Conservation (phyloP, 202 grass and related monocot genomes). For the Eragrostis tef region DNA sequence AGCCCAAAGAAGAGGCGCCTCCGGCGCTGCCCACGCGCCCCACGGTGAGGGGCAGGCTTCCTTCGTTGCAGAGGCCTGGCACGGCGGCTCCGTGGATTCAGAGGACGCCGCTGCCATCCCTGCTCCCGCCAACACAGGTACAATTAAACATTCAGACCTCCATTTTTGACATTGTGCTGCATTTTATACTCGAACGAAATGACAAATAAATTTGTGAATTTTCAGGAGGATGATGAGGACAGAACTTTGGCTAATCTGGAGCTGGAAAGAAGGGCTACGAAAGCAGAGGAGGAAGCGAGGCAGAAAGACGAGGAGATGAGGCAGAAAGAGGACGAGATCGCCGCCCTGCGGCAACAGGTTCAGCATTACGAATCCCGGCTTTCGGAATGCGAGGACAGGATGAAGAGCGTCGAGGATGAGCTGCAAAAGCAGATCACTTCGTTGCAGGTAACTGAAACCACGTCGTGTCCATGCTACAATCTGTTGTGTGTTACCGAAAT, state of each 20-base stretch:
- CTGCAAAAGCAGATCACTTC: conserved; percentile 48
- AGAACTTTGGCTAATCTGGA: conserved; percentile 15
- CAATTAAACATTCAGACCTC: no score
- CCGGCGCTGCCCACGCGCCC: conserved; percentile 53
- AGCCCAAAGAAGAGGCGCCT: conserved; percentile 45
- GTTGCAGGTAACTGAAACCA: conserved; percentile 25
- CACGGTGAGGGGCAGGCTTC: conserved; percentile 43
- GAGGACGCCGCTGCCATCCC: background rate
- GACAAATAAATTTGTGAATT: no score
- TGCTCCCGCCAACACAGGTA: conserved; percentile 7
- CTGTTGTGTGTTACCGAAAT: background rate
- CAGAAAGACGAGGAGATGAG: conserved; percentile 30
- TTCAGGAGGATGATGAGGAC: conserved; percentile 12
- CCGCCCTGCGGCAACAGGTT: conserved; percentile 23
- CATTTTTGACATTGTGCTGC: background rate
- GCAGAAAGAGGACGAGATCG: conserved; percentile 43
- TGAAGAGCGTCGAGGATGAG: conserved; percentile 54
- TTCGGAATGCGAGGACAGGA: conserved; percentile 49
- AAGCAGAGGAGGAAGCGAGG: conserved; percentile 47
- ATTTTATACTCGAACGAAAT: background rate
- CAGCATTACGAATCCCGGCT: conserved; percentile 49
- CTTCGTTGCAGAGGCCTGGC: conserved; percentile 31
- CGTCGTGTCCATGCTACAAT: no score
- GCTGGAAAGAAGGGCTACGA: conserved; percentile 30
- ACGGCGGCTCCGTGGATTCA: background rate